Conservation (phyloP, 306 rosid genomes). For the Rosa rugosa region DNA sequence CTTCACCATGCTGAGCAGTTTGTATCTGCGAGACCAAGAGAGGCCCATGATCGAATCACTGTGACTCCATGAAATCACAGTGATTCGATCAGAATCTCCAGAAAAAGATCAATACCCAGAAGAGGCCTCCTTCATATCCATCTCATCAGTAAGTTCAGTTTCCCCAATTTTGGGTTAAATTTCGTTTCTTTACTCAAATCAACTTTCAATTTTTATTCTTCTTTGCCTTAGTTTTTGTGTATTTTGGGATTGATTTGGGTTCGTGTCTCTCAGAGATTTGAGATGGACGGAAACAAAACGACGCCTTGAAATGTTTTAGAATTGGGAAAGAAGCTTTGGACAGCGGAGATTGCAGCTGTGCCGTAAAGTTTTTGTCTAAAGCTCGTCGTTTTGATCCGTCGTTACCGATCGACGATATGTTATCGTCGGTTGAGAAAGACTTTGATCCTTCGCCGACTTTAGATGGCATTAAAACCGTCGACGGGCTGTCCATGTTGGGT, state of each 20-base stretch:
- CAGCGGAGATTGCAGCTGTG: constrained; percentile 69
- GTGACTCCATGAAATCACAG: constrained; percentile 36
- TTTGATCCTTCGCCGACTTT: constrained; percentile 30
- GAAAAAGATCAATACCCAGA: neutral
- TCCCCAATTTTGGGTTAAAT: neutral
- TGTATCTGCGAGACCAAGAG: constrained; percentile 38
- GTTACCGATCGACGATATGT: constrained; percentile 63
- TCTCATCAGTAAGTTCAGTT: constrained; percentile 48
- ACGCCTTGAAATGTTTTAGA: constrained; percentile 73
- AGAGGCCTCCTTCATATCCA: constrained; percentile 1
- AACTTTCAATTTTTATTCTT: neutral
- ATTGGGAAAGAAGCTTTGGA: constrained; percentile 72
- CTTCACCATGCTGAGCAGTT: constrained; percentile 80
- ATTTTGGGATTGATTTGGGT: constrained; percentile 19
- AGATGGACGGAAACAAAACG: constrained; percentile 93
- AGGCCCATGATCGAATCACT: too few species aligned
- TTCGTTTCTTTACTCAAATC: neutral
- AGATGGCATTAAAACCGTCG: constrained; percentile 21
- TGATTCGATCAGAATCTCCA: constrained; percentile 18
- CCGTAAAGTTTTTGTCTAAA: constrained; percentile 67
- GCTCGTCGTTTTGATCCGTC: constrained; percentile 90
- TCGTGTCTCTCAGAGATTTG: constrained; percentile 6
- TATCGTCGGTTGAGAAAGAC: constrained; percentile 40
- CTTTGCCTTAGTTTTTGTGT: neutral
- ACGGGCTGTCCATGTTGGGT: constrained; percentile 32